Percentiles rank a stretch among this genome's conserved stretches.
phyloP scores from a whole-genome alignment of 1,284 basidiomycete genomes.

The Cryptococcus sp. region DNA sequence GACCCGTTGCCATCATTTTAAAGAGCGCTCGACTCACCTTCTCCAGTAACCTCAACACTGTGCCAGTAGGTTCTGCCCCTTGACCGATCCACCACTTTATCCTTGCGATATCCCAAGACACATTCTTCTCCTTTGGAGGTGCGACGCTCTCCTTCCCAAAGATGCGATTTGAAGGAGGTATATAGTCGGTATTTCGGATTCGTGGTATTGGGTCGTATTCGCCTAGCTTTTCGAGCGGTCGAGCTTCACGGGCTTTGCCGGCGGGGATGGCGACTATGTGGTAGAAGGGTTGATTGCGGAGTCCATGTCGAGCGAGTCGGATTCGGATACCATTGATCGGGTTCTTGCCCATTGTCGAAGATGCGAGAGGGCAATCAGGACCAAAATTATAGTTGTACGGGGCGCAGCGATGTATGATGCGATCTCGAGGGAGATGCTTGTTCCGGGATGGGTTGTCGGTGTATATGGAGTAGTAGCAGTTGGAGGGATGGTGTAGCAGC shows the following conservation, averaged over 20 bases:
- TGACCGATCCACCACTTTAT: slow-evolving; percentile 83
- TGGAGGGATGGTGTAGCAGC: too few relatives aligned
- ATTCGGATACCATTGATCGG: slow-evolving; percentile 71
- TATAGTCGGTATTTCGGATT: slow-evolving; percentile 16
- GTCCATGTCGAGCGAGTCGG: slow-evolving; percentile 79
- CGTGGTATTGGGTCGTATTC: slow-evolving; percentile 68
- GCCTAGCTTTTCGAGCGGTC: slow-evolving; percentile 83
- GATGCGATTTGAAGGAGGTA: slow-evolving; percentile 41
- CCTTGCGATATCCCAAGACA: slow-evolving; percentile 85
- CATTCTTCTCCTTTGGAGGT: slow-evolving; percentile 56
- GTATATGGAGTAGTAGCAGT: too few relatives aligned
- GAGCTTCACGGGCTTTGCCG: slow-evolving; percentile 71
- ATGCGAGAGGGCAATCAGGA: too few relatives aligned
- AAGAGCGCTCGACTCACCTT: slow-evolving; percentile 55
- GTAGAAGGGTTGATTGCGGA: slow-evolving; percentile 70
- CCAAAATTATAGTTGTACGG: too few relatives aligned
- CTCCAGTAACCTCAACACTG: slow-evolving; percentile 71
- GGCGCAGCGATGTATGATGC: too few relatives aligned
- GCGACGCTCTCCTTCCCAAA: slow-evolving; percentile 17
- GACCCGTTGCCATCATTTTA: background rate
- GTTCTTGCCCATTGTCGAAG: background rate
- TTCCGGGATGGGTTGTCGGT: too few relatives aligned
- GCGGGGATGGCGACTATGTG: slow-evolving; percentile 79
- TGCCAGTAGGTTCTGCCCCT: slow-evolving; percentile 75
- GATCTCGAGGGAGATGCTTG: too few relatives aligned